Base-by-base conservation (phyloP, 2,329 filamentous ascomycete species). In the Cryphonectria nitschkei region DNA sequence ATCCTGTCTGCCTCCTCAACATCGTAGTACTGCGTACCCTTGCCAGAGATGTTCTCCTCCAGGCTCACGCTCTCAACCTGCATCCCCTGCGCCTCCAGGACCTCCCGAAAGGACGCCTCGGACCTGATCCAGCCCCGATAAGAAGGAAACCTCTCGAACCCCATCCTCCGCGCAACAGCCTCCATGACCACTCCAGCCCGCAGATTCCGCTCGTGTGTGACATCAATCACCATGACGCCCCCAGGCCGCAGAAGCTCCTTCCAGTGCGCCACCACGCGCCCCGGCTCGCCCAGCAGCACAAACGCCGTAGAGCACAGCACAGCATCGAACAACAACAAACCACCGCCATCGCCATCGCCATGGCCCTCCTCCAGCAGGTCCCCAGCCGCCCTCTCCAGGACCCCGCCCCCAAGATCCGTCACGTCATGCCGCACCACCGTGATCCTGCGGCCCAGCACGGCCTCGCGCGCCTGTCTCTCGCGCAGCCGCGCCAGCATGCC, bases 261-360 rank as follows among this genome's bases (percentile, higher is more conserved):
- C 80, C 79, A 81, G 43, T 76, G 74, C 5, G 68, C 68, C 16
- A 80, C 71, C 11, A 77, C 77, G 3, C 64, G 52, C 1, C 74
- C 73, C 1, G 78, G 77, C 2, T 78, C 63, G 29, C 75, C 71
- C 16, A 81, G 75, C 5, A 81, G 76, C 9, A 80, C 77, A 62
- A 81, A 80, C 1, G 78, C 79, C 69, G 73, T 80, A 19, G 76
- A 80, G 73, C 79, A 81, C n/a, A 81, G 63, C 2, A 80, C 73
- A 19, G 75, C 69, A 52, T 81, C 78, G 46, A 80, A 81, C 11
- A 63, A 73, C 43, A 80, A 81, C 11, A 63, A 73, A 13, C 67
- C 73, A n/a, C 73, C 34, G 34, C 34, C 34, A 34, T 34, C 26
- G 26, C 26, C 26, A 26, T 26, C 26, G 26, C 26, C 26, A 26